A percentile compares a stretch with the other conserved stretches of the same genome.
phyloP scores from a whole-genome alignment of 2,329 filamentous ascomycete genomes.

The Purpureocillium takamizusanense region DNA sequence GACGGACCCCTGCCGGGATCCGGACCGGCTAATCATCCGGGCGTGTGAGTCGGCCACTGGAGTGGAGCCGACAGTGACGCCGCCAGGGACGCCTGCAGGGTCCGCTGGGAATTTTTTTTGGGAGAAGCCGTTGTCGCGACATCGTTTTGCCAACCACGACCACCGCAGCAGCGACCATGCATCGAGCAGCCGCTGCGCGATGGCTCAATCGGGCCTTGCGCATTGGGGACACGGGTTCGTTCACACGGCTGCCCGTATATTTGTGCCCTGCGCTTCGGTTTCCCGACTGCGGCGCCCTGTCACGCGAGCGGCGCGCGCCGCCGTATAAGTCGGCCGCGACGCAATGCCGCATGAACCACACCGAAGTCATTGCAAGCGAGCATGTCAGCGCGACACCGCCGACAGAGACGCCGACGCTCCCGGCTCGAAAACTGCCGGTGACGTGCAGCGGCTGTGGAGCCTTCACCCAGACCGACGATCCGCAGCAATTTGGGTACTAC shows the following conservation, averaged over 20 bases:
- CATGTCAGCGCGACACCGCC: background rate
- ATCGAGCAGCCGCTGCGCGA: slow-evolving; percentile 31
- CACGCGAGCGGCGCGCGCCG: slow-evolving; percentile 3
- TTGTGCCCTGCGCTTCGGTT: slow-evolving; percentile 35
- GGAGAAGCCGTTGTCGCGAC: background rate
- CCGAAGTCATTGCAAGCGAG: slow-evolving; percentile 9
- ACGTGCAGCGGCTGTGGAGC: slow-evolving; percentile 59
- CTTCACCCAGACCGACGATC: slow-evolving; percentile 45
- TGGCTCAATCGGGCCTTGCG: slow-evolving; percentile 33
- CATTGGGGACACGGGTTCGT: slow-evolving; percentile 26
- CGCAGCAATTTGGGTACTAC: slow-evolving; percentile 48
- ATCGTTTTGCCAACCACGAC: background rate
- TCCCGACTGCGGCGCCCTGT: slow-evolving; percentile 5
- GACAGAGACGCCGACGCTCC: background rate
- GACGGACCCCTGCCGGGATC: slow-evolving; percentile 9
- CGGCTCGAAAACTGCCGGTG: slow-evolving; percentile 33
- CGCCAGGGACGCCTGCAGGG: background rate
- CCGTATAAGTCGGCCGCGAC: slow-evolving; percentile 3
- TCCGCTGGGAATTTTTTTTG: background rate
- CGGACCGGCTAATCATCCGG: slow-evolving; percentile 16
- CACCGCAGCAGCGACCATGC: slow-evolving; percentile 23
- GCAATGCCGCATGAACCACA: slow-evolving; percentile 17
- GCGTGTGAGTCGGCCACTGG: no score
- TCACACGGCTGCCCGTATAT: slow-evolving; percentile 34
- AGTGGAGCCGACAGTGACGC: no score